Conservation (phyloP, 768 basidiomycete genomes). For the Hemileccinum rubropunctum region DNA sequence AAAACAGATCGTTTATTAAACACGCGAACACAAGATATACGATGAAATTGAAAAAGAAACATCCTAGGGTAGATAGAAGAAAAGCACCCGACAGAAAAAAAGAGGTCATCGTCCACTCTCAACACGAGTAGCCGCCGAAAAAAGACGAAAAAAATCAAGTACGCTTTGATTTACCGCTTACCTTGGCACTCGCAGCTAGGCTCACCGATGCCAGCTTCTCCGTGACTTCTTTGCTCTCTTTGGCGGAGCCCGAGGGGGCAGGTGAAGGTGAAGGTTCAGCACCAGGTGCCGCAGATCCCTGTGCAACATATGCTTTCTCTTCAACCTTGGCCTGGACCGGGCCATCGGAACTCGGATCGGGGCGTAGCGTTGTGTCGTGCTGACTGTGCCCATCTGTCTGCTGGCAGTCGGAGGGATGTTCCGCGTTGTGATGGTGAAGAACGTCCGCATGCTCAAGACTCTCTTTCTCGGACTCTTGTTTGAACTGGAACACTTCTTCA, state of each 20-base stretch:
- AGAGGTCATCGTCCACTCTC: background rate
- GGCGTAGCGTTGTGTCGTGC: background rate
- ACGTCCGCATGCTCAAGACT: conserved; percentile 40
- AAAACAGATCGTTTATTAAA: conserved; percentile 21
- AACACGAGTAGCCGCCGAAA: background rate
- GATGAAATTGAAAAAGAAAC: background rate
- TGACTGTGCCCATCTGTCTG: background rate
- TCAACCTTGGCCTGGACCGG: background rate
- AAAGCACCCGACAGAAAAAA: background rate
- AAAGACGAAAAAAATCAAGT: conserved; percentile 12
- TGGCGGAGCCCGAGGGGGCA: conserved; percentile 4
- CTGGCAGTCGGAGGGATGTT: background rate
- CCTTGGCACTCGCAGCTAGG: conserved; percentile 32
- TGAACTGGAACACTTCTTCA: conserved; percentile 62
- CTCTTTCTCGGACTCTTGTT: conserved; percentile 74
- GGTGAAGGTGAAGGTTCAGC: background rate
- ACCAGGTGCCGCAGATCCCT: conserved; percentile 1
- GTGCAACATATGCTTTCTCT: background rate
- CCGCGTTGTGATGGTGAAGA: conserved; percentile 47
- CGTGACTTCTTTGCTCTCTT: conserved; percentile 21
- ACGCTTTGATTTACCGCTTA: conserved; percentile 16
- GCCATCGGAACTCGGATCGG: background rate
- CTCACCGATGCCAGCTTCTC: conserved; percentile 29
- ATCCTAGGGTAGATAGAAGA: conserved; percentile 1
- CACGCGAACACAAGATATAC: conserved; percentile 9